A percentile compares a stretch with the other conserved stretches of the same genome.
Conservation (phyloP, 768 basidiomycete species). For the Pleurotus sapidus region DNA sequence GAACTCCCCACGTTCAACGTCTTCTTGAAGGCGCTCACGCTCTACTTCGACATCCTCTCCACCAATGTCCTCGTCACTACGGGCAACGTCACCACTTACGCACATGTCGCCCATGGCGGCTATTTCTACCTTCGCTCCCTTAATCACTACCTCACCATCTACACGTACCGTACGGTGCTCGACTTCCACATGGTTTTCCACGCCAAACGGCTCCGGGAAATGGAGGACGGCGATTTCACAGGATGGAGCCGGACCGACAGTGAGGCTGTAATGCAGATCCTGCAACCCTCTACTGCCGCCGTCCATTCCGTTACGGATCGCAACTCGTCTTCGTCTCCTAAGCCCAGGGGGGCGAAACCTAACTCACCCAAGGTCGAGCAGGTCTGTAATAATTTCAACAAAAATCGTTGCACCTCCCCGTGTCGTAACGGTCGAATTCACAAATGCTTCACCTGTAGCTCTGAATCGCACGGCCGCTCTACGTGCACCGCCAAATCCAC, state of each 20-base stretch:
- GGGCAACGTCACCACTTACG: no score
- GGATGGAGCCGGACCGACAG: neutral
- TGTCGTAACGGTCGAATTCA: neutral
- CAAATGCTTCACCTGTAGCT: neutral
- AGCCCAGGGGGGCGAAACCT: neutral
- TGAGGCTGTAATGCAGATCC: neutral
- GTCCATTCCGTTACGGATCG: neutral
- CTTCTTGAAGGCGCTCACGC: no score
- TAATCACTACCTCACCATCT: neutral
- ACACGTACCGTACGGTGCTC: neutral
- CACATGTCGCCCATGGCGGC: neutral
- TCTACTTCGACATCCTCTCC: no score
- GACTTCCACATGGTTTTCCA: constrained; percentile 2
- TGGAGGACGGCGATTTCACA: neutral
- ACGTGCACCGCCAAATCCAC: neutral
- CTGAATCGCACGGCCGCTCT: neutral
- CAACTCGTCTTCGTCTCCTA: no score
- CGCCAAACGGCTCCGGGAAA: neutral
- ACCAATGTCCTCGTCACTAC: no score
- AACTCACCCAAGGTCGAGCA: neutral
- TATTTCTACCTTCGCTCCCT: neutral
- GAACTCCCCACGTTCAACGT: no score
- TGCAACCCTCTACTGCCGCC: neutral
- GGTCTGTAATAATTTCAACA: neutral
- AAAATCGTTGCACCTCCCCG: neutral